phyloP scores from a whole-genome alignment of 2,329 filamentous ascomycete genomes.

The Sclerotinia subarctica region DNA sequence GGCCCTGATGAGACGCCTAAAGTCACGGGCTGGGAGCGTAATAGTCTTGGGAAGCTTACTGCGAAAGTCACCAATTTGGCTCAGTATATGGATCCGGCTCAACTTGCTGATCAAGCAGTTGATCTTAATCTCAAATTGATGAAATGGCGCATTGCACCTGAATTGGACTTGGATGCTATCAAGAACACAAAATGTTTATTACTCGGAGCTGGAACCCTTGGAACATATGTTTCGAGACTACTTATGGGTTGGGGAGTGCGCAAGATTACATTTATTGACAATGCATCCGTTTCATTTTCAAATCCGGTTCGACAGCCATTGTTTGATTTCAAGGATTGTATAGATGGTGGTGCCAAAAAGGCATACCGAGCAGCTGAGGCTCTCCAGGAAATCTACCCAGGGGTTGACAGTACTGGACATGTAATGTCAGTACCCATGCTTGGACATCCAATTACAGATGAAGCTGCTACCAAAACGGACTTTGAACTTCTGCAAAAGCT shows the following conservation, averaged over 20 bases:
- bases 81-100: slow-evolving; percentile 88
- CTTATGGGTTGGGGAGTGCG: slow-evolving; percentile 93
- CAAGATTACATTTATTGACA: slow-evolving; percentile 95
- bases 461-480: slow-evolving; percentile 64
- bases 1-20: slow-evolving; percentile 64
- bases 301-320: slow-evolving; percentile 95
- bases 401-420: slow-evolving; percentile 77
- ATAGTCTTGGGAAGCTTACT: slow-evolving; percentile 71
- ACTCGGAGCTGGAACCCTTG: slow-evolving; percentile 87
- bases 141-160: slow-evolving; percentile 95
- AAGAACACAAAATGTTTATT: slow-evolving; percentile 88
- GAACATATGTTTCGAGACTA: slow-evolving; percentile 88
- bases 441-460: slow-evolving; percentile 80
- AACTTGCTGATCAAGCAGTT: slow-evolving; percentile 87
- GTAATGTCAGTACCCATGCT: slow-evolving; percentile 91
- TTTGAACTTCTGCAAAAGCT: slow-evolving; percentile 72
- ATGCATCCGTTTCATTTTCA: slow-evolving; percentile 88
- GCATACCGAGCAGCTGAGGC: slow-evolving; percentile 77
- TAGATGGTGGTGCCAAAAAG: slow-evolving; percentile 80
- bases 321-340: slow-evolving; percentile 85
- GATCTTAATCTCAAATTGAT: slow-evolving; percentile 97
- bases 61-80: slow-evolving; percentile 78
- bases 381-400: slow-evolving; percentile 83
- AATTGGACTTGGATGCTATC: slow-evolving; percentile 80
- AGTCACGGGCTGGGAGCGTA: slow-evolving; percentile 92